Evolutionary conservation across 768 basidiomycete species (phyloP), one percentile per base, ranked within the genome.

Genomic region (Pleurotus platypus): DNA sequence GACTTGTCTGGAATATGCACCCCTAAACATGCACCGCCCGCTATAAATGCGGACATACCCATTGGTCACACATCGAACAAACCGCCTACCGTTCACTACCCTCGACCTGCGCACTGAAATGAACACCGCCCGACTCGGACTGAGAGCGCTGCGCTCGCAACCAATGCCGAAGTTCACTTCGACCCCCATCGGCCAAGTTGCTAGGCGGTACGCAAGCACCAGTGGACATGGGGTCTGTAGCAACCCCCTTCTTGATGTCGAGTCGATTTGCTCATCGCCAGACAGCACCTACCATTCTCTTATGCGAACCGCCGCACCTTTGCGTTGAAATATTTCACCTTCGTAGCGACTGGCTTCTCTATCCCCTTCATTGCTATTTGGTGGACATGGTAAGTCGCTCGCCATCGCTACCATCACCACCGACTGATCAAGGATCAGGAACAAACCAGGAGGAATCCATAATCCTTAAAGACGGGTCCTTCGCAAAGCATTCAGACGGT

Each of bases 301-400:
- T 57, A 50, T 9, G 60, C 57, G 22, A 69, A 64, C 45, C 63
- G 57, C 27, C 60, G 58, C 43, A 57, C 65, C 12, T 51, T 70
- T 35, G 66, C 67, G 1, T 20, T 66, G 13, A 70, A 70, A 54
- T 60, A 47, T 18, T 0, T 63, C 7, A 54, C 59, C 2, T 69
- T 63, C 60, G 58, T 69, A 57, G 62, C 66, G 30, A 62, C 61
- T 5, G 70, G 61, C 3, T 68, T 71, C 55, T 59, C 62, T 3
- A 64, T 71, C 40, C 70, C 70, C 3, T 68, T 69, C 58, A 57
- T 66, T n/a, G 70, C 70, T 3, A 63, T 61, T 35, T 68, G 64
- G 64, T 65, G 66, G 63, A 49, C 53, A 24, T 60, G 58, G 58
- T 60, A n/a, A 35, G 58, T 47, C 43, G 15, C 22, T n/a, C 13